phyloP scores from a whole-genome alignment of 208 protist species.

The Trichomonas gallinae region DNA sequence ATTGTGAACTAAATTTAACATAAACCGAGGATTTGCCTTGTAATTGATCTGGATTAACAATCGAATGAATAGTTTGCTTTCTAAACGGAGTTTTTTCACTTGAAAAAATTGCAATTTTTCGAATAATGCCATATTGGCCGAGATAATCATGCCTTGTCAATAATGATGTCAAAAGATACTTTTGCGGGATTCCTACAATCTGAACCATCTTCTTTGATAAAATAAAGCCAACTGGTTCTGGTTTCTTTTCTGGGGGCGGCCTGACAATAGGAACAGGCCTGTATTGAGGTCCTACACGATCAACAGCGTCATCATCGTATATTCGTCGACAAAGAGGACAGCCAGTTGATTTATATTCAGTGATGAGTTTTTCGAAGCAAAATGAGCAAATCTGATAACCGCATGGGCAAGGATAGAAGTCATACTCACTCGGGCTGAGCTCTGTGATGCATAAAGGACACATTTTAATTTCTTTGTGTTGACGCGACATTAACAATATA shows the following conservation, averaged over 20 bases:
- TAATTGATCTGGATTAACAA: neutral
- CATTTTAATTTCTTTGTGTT: neutral
- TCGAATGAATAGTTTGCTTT: neutral
- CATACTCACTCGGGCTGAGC: neutral
- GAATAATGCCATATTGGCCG: neutral
- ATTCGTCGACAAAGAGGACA: neutral
- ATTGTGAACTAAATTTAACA: neutral
- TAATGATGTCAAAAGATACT: neutral
- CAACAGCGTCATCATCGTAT: neutral
- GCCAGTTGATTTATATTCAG: neutral
- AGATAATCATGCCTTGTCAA: neutral
- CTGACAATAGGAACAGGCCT: neutral
- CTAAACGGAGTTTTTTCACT: neutral
- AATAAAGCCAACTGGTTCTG: neutral
- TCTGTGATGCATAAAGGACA: neutral
- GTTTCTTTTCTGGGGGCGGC: neutral
- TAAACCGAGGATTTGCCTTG: neutral
- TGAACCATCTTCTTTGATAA: neutral
- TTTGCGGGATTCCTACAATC: neutral
- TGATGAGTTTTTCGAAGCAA: neutral
- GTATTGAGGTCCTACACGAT: neutral
- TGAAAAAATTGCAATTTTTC: neutral
- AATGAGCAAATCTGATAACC: neutral
- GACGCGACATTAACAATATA: neutral
- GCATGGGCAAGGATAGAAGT: conserved; percentile 19